phyloP scores from a whole-genome alignment of 306 rosid genomes.

The Citrullus colocynthis region DNA sequence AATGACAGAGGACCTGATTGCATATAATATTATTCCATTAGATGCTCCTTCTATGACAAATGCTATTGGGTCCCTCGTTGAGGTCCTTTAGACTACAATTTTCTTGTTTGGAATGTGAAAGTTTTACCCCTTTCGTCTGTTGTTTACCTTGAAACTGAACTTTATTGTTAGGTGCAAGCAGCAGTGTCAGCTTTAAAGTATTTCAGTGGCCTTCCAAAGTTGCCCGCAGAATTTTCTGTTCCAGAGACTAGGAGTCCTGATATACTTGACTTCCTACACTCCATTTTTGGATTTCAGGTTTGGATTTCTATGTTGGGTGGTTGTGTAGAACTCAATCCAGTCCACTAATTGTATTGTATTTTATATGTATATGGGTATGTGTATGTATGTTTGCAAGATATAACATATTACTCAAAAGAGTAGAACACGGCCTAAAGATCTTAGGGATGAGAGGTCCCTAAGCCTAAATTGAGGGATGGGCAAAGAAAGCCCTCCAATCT shows the following conservation, averaged over 20 bases:
- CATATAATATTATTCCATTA: constrained; percentile 82
- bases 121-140: neutral
- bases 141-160: neutral
- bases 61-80: constrained; percentile 41
- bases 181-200: constrained; percentile 62
- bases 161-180: constrained; percentile 63
- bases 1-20: constrained; percentile 74
- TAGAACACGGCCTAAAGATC: no score
- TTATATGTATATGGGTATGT: no score
- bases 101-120: neutral
- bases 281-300: constrained; percentile 87
- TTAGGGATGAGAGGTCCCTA: no score
- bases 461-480: no score
- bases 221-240: constrained; percentile 46
- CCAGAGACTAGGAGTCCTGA: constrained; percentile 54
- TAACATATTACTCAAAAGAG: no score
- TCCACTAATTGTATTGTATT: neutral
- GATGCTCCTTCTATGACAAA: constrained; percentile 70
- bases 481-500: no score
- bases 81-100: constrained; percentile 32
- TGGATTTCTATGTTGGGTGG: constrained; percentile 7
- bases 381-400: no score
- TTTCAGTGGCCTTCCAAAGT: constrained; percentile 49
- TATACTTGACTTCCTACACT: constrained; percentile 75
- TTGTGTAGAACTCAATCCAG: neutral